Conservation (phyloP, 768 basidiomycete species). For the Phaeotremella fagi region DNA sequence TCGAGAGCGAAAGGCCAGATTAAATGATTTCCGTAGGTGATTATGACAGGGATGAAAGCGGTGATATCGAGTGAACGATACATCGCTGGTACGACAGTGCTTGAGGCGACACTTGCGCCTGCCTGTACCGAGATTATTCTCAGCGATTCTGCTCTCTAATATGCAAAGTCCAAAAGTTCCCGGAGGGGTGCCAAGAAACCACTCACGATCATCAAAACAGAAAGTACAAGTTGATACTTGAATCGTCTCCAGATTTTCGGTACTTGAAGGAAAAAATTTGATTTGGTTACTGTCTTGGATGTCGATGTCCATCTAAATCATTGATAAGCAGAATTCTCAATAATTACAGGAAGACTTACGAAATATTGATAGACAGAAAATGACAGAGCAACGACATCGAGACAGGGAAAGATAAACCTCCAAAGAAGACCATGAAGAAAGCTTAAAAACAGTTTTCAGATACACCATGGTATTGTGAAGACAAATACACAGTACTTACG, state of each 20-base stretch:
- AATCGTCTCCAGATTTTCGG: conserved; percentile 74
- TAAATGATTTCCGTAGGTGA: conserved; percentile 46
- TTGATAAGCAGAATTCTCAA: neutral
- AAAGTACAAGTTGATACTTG: conserved; percentile 57
- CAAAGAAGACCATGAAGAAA: conserved; percentile 59
- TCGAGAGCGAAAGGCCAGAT: conserved; percentile 65
- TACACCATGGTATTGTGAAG: too few species aligned
- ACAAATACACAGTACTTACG: conserved; percentile 60
- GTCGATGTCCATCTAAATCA: conserved; percentile 54
- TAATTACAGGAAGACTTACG: conserved; percentile 52
- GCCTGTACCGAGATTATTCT: too few species aligned
- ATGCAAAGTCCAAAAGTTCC: too few species aligned
- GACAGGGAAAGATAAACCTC: conserved; percentile 65
- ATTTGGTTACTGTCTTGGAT: conserved; percentile 74
- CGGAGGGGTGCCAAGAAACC: neutral
- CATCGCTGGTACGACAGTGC: conserved; percentile 55
- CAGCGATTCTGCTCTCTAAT: too few species aligned
- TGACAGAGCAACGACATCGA: conserved; percentile 57
- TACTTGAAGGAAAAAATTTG: conserved; percentile 82
- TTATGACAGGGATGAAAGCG: conserved; percentile 65
- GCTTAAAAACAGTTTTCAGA: too few species aligned
- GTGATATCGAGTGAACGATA: conserved; percentile 69
- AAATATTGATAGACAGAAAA: conserved; percentile 56
- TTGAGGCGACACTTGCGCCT: conserved; percentile 57
- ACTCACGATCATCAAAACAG: conserved; percentile 30